Conservation (phyloP, 345 rosid species). For the Clarkia xantiana region DNA sequence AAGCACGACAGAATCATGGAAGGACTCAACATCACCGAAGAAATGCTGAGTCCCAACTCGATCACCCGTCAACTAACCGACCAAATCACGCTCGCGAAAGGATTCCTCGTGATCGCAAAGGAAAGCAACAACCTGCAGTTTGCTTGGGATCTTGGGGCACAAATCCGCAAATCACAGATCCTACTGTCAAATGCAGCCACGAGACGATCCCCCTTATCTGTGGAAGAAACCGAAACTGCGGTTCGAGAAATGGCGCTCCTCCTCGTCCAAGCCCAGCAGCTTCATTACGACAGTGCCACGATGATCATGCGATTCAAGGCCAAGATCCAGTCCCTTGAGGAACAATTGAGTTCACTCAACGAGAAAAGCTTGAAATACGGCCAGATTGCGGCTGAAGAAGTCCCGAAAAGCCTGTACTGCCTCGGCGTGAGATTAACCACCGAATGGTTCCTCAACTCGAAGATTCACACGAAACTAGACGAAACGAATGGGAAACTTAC, state of each 20-base stretch:
- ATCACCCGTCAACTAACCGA: constrained; percentile 75
- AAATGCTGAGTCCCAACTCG: constrained; percentile 62
- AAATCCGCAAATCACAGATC: constrained; percentile 72
- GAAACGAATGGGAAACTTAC: constrained; percentile 33
- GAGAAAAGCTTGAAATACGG: constrained; percentile 86
- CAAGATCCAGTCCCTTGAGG: constrained; percentile 65
- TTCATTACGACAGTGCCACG: constrained; percentile 83
- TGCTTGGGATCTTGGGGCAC: constrained; percentile 96
- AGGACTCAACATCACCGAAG: constrained; percentile 67
- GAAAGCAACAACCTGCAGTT: constrained; percentile 87
- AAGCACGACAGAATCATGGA: constrained; percentile 40
- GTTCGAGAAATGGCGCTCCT: constrained; percentile 74
- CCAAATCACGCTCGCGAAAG: constrained; percentile 85
- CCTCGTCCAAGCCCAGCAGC: constrained; percentile 77
- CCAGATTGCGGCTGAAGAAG: constrained; percentile 96
- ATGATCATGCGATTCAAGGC: constrained; percentile 92
- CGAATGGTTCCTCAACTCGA: constrained; percentile 54
- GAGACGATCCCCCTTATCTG: constrained; percentile 53
- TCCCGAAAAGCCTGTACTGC: constrained; percentile 86
- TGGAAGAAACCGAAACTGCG: constrained; percentile 58
- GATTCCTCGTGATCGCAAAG: constrained; percentile 81
- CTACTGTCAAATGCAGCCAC: constrained; percentile 69
- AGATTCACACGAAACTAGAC: constrained; percentile 24
- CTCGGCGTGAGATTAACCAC: constrained; percentile 70
- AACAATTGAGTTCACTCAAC: constrained; percentile 46